These are phyloP conservation scores for Starmerella scarabaei DNA, from an alignment of 805 yeast genomes.

Conservation along the genomic window DNA sequence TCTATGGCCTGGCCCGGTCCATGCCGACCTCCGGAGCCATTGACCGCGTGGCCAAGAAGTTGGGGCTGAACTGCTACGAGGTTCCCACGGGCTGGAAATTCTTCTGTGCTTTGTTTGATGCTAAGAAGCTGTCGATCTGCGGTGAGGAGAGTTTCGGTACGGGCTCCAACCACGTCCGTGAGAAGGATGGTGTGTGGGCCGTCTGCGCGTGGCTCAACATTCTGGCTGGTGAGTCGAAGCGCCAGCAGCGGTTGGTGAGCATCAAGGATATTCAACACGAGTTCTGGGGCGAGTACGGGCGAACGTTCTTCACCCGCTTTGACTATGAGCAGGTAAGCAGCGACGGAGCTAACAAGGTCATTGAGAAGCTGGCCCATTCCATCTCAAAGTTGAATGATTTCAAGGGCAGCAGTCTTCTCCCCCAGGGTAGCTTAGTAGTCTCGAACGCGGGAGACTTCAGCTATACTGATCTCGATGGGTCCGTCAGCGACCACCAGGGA, in stretches of 20 bases:
- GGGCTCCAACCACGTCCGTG: constrained; percentile 94
- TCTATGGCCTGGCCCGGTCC: constrained; percentile 86
- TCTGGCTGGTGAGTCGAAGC: constrained; percentile 62
- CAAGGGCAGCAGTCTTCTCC: constrained; percentile 38
- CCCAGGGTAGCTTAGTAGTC: constrained; percentile 35
- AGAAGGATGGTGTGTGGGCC: constrained; percentile 97
- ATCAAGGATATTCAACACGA: constrained; percentile 67
- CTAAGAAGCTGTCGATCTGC: constrained; percentile 84
- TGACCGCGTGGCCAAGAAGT: constrained; percentile 73
- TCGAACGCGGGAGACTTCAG: constrained; percentile 75
- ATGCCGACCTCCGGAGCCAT: constrained; percentile 96
- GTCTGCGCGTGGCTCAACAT: constrained; percentile 94
- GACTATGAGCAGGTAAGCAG: constrained; percentile 76
- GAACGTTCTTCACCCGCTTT: constrained; percentile 93
- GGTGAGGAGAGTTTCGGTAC: constrained; percentile 98
- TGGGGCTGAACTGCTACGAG: constrained; percentile 69
- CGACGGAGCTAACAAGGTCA: constrained; percentile 61
- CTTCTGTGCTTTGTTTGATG: constrained; percentile 90
- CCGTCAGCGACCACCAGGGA: constrained; percentile 80
- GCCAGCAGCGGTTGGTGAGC: constrained; percentile 49
- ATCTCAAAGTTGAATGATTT: constrained; percentile 31
- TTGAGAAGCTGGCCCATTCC: constrained; percentile 37
- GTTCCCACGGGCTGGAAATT: constrained; percentile 99
- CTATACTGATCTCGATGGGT: constrained; percentile 89
- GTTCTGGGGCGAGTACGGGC: constrained; percentile 87